Conservation (phyloP, 2,329 filamentous ascomycete genomes). For the Xylariaceae sp. region DNA sequence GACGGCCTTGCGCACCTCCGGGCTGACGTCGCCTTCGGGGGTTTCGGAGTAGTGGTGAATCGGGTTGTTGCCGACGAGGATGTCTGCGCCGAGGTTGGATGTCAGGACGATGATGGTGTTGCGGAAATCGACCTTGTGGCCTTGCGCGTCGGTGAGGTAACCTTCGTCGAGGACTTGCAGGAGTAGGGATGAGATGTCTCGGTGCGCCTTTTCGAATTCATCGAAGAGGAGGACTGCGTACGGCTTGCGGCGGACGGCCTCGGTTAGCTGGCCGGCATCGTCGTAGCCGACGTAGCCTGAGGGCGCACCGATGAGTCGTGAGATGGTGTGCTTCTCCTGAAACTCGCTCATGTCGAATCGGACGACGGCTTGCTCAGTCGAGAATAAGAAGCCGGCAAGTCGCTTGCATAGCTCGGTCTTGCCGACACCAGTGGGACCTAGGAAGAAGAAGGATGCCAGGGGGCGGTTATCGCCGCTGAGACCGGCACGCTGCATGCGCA, state of each 20-base stretch:
- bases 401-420: conserved; percentile 98
- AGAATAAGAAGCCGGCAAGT: conserved; percentile 88
- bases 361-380: conserved; percentile 82
- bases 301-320: conserved; percentile 83
- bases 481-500: conserved; percentile 88
- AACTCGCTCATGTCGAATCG: conserved; percentile 98
- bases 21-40: conserved; percentile 62
- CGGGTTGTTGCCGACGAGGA: conserved; percentile 72
- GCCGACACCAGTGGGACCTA: conserved; percentile 91
- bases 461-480: conserved; percentile 88
- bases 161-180: conserved; percentile 95
- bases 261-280: conserved; percentile 90
- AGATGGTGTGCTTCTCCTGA: conserved; percentile 94
- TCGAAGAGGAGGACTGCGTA: conserved; percentile 94
- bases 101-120: conserved; percentile 97
- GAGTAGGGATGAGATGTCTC: conserved; percentile 85
- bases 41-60: conserved; percentile 59
- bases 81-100: conserved; percentile 88
- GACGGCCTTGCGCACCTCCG: conserved; percentile 69
- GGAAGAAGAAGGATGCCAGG: conserved; percentile 93
- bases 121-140: conserved; percentile 92
- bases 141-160: conserved; percentile 90
- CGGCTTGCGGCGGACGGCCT: conserved; percentile 89
- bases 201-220: conserved; percentile 96
- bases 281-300: conserved; percentile 97